Base-by-base conservation (phyloP, 164 flowering plant genomes). In the Piper longum region DNA sequence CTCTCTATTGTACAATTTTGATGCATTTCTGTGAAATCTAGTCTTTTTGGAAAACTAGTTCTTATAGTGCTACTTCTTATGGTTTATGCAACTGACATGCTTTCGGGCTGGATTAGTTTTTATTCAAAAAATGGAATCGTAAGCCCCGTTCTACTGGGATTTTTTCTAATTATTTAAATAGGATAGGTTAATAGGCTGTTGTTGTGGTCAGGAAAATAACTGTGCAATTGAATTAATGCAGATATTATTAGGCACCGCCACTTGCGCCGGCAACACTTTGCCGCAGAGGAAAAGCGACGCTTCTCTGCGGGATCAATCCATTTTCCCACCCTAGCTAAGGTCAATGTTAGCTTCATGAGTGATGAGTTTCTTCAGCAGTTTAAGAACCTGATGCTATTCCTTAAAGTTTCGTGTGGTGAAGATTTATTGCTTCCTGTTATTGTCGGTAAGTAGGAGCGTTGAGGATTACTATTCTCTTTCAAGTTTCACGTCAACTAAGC, bases 321-420 rank as follows among this genome's bases (percentile, higher is more conserved):
- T 36, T 69, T 65, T 58, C 64, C 75, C 16, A 19, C 60, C 62
- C 79, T 67, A 61, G 62, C 69, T 39, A 72, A 66, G 67, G 9
- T 64, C 60, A 64, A 71, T 66, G 56, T 72, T 48, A 52, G 52
- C 62, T 65, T 76, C 3, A 19, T 82, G 16, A 84, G 83, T 41
- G 70, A 66, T 12, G 82, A 71, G 9, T 75, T 87, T 73, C 81
- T 89, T 62, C 82, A 66, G 2, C 84, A 75, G 5, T 87, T 84
- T 65, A 82, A 70, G 64, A 75, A 72, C 67, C 93, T 91, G 0
- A 83, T 91, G 1, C 75, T 89, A 41, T 86, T 89, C 63, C 86
- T 85, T 26, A 89, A 86, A 76, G 72, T 89, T 77, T 78, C 87
- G 59, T 89, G 92, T 74, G 85, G 81, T 72, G 91, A 85, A 51